These are phyloP conservation scores for Ogataea populi-albae DNA, from an alignment of 805 yeast species.

Conservation along the genomic window DNA sequence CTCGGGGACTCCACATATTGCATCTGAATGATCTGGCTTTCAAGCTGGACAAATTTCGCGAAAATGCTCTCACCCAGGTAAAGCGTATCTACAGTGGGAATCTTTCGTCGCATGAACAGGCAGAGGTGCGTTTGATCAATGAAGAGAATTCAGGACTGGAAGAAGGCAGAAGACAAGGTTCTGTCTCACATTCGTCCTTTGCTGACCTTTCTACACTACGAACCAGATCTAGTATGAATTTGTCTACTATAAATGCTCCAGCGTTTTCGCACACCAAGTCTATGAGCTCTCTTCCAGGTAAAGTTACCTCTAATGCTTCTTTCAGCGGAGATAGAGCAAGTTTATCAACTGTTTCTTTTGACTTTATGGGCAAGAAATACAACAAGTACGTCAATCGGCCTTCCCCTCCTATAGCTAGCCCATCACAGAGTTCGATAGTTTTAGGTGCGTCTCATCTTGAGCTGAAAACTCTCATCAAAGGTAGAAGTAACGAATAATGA, in stretches of 20 bases:
- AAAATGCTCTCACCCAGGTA: conserved; percentile 8
- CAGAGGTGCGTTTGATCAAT: conserved; percentile 13
- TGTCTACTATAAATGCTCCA: conserved; percentile 19
- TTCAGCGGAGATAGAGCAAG: conserved; percentile 7
- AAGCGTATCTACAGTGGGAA: conserved; percentile 13
- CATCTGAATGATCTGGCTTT: conserved; percentile 5
- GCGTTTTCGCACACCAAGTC: conserved; percentile 14
- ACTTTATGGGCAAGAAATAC: conserved; percentile 25
- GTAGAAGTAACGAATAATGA: conserved; percentile 15
- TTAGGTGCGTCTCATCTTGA: conserved; percentile 20
- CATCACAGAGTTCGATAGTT: conserved; percentile 3
- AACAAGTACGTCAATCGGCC: conserved; percentile 17
- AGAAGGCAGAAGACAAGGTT: conserved; percentile 16
- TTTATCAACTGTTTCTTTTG: conserved; percentile 13
- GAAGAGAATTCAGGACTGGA: conserved; percentile 12
- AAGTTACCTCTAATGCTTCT: conserved; percentile 6
- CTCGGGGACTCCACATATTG: conserved; percentile 2
- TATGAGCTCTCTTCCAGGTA: conserved; percentile 13
- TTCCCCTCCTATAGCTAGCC: conserved; percentile 6
- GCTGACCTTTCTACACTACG: conserved; percentile 18
- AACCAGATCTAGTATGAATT: conserved; percentile 31
- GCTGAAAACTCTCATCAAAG: conserved; percentile 16
- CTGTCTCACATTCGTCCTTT: conserved; percentile 4
- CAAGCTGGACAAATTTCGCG: conserved; percentile 9
- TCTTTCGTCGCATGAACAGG: conserved; percentile 15